phyloP scores from a whole-genome alignment of 2,329 filamentous ascomycete species.

The Botrytis byssoidea region DNA sequence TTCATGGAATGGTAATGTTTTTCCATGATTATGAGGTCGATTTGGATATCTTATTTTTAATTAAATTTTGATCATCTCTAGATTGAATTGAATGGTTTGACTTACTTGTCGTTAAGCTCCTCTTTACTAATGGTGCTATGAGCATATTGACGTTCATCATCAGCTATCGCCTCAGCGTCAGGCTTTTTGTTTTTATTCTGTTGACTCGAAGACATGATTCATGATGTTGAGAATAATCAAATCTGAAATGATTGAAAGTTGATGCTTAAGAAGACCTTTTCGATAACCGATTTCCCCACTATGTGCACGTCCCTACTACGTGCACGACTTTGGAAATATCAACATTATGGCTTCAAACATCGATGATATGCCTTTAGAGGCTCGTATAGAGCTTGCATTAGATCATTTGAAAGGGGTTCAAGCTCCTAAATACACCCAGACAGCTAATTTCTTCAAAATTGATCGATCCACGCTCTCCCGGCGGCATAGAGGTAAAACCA shows the following conservation, averaged over 20 bases:
- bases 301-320: too few species aligned
- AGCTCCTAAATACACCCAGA: too few species aligned
- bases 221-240: background rate
- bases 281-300: too few species aligned
- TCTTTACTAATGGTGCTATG: constrained; percentile 41
- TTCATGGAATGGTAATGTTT: constrained; percentile 78
- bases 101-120: constrained; percentile 34
- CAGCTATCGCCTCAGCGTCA: constrained; percentile 36
- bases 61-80: background rate
- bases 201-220: constrained; percentile 19
- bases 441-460: too few species aligned
- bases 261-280: background rate
- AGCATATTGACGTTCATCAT: constrained; percentile 50
- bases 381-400: too few species aligned
- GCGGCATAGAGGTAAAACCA: too few species aligned
- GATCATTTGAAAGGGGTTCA: too few species aligned
- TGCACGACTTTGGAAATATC: too few species aligned
- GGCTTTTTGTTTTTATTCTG: constrained; percentile 20
- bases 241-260: background rate
- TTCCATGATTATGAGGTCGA: constrained; percentile 75
- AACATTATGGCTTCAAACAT: too few species aligned
- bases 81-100: background rate
- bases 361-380: too few species aligned
- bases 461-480: too few species aligned
- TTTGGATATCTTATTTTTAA: constrained; percentile 65